phyloP scores from a whole-genome alignment of 345 rosid species.

The Crucihimalaya himalaica region DNA sequence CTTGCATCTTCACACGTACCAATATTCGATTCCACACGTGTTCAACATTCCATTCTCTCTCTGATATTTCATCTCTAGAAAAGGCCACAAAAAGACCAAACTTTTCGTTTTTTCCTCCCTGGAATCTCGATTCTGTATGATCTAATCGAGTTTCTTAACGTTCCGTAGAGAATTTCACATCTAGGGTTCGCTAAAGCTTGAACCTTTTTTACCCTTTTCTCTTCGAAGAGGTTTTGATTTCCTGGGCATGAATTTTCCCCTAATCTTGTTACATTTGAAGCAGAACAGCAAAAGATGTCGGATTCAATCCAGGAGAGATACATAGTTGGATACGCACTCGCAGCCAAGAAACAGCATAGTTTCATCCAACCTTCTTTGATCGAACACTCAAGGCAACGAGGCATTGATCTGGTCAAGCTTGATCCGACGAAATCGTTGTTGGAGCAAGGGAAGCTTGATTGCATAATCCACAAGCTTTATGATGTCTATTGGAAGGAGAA shows the following conservation, averaged over 20 bases:
- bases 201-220: not conserved
- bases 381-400: conserved; percentile 41
- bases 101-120: conserved; percentile 32
- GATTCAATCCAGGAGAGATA: conserved; percentile 37
- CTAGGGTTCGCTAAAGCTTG: conserved; percentile 17
- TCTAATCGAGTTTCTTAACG: conserved; percentile 3
- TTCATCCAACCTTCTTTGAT: conserved; percentile 56
- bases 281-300: conserved; percentile 35
- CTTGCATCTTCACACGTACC: conserved; percentile 33
- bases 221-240: conserved; percentile 25
- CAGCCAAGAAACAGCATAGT: conserved; percentile 51
- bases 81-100: conserved; percentile 19
- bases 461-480: conserved; percentile 61
- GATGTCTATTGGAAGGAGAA: conserved; percentile 53
- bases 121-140: conserved; percentile 26
- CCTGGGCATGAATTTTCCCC: conserved; percentile 35
- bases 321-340: conserved; percentile 53
- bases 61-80: conserved; percentile 25
- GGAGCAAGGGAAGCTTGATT: conserved; percentile 64
- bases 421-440: conserved; percentile 47
- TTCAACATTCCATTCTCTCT: conserved; percentile 29
- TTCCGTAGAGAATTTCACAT: conserved; percentile 2
- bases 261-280: conserved; percentile 27
- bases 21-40: conserved; percentile 38
- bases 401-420: conserved; percentile 48